phyloP scores from a whole-genome alignment of 2,329 filamentous ascomycete genomes.

The Monosporascus sp. region DNA sequence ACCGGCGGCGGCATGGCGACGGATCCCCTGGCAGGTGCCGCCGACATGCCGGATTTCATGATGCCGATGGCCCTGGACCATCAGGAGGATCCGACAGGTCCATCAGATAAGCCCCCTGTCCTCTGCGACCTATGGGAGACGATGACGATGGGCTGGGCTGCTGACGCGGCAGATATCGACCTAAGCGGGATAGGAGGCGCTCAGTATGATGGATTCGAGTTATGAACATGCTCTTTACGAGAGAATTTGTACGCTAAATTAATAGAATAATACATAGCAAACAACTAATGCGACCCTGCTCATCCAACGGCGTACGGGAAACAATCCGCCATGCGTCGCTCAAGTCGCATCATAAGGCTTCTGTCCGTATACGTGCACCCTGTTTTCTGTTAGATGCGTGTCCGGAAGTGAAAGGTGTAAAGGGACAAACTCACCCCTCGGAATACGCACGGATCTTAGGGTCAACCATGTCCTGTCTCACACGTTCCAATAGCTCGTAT shows the following conservation, averaged over 20 bases:
- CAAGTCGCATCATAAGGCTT: constrained; percentile 4
- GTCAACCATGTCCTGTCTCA: constrained; percentile 16
- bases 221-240: not conserved
- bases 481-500: constrained; percentile 11
- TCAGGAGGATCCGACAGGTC: not conserved
- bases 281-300: not conserved
- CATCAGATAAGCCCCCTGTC: constrained; percentile 19
- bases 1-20: constrained; percentile 1
- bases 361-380: constrained; percentile 12
- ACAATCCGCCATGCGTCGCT: not conserved
- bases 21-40: constrained; percentile 1
- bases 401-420: not conserved
- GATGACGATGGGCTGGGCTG: constrained; percentile 21
- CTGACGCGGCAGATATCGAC: constrained; percentile 2
- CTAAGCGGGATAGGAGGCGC: not conserved
- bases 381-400: not conserved
- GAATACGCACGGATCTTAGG: constrained; percentile 18
- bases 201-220: not conserved
- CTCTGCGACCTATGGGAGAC: constrained; percentile 20
- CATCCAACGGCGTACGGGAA: not conserved
- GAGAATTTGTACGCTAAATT: too few species aligned
- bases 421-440: constrained; percentile 14
- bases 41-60: not conserved
- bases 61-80: not conserved
- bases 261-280: not conserved